Evolutionary conservation across 345 rosid genomes (phyloP), one percentile per base, ranked within the genome.

Genomic region (Alliaria petiolata): DNA sequence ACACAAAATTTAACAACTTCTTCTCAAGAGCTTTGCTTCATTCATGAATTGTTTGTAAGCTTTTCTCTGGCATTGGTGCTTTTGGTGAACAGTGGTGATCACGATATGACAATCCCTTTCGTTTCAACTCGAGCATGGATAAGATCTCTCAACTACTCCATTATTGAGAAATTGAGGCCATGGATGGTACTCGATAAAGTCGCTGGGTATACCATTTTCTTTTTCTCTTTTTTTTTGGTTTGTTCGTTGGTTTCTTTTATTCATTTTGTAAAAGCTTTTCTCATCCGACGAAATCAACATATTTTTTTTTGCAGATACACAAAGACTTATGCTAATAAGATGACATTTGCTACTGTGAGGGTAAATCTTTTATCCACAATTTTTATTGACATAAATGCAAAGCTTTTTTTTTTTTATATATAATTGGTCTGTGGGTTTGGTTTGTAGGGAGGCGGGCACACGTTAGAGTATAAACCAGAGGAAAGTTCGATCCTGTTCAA

Each of bases 331-430:
- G 70, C 87, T 1, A 88, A 84, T 52, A 64, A 42, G 47, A 84
- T 88, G 97, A 83, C 90, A 54, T 88, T 81, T 52, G 90, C 92
- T 3, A 90, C 92, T 6, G 77, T 88, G 1, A 90, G 86, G 79
- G 97, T 67, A 63, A 55, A 60, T 13, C 20, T 11, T 12, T 16
- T 5, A 1, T 54, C n/a, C n/a, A n/a, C n/a, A n/a, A n/a, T 4
- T 0, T 59, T 12, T 5, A 7, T 8, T 7, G 7, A 46, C 45
- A 3, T 28, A 9, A 3, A 50, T n/a, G n/a, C n/a, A 20, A 4
- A 34, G 50, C 1, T 3, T n/a, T 3, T 22, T 22, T 22, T 5
- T 14, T 30, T 40, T 58, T 20, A n/a, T 26, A 0, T 26, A 28
- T 57, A 8, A 13, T 30, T 42, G n/a, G n/a, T 39, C 6, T n/a